Conservation (phyloP, 305 asterid genomes). For the Fraxinus latifolia region DNA sequence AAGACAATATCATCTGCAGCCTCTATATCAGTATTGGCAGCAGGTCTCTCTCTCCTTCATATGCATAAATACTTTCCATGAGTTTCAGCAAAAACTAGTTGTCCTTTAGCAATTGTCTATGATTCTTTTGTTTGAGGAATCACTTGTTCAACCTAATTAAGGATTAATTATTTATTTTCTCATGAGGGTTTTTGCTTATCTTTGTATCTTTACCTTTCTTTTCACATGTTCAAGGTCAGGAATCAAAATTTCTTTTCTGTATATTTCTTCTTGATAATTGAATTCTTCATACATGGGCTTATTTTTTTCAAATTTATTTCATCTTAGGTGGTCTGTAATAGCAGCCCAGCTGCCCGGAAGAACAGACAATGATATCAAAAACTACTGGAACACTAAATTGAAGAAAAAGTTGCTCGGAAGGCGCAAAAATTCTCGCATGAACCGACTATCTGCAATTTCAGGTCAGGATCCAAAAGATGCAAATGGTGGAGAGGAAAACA, state of each 20-base stretch:
- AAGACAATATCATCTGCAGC: slow-evolving; percentile 57
- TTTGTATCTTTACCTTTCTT: not conserved
- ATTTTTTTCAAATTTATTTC: slow-evolving; percentile 1
- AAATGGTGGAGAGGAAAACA: slow-evolving; percentile 25
- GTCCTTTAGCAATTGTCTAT: slow-evolving; percentile 38
- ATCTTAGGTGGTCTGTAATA: slow-evolving; percentile 73
- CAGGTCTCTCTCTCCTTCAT: slow-evolving; percentile 38
- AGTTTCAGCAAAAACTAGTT: slow-evolving; percentile 29
- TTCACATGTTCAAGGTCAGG: slow-evolving; percentile 22
- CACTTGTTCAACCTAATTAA: not conserved
- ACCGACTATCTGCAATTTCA: slow-evolving; percentile 23
- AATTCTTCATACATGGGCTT: not conserved
- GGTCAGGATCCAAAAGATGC: slow-evolving; percentile 27
- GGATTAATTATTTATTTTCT: not conserved
- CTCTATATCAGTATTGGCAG: slow-evolving; percentile 70
- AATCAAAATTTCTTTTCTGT: slow-evolving; percentile 1
- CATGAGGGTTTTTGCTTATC: not conserved
- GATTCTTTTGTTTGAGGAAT: slow-evolving; percentile 29
- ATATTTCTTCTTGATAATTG: not conserved
- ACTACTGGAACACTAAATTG: slow-evolving; percentile 77
- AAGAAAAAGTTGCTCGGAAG: slow-evolving; percentile 71
- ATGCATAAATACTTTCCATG: slow-evolving; percentile 19
- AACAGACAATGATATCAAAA: slow-evolving; percentile 79
- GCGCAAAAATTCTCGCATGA: slow-evolving; percentile 46
- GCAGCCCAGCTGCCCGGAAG: slow-evolving; percentile 83